Evolutionary conservation across 2,329 filamentous ascomycete species (phyloP), one percentile per base, ranked within the genome.

Genomic region (Cucurbitaria berberidis): DNA sequence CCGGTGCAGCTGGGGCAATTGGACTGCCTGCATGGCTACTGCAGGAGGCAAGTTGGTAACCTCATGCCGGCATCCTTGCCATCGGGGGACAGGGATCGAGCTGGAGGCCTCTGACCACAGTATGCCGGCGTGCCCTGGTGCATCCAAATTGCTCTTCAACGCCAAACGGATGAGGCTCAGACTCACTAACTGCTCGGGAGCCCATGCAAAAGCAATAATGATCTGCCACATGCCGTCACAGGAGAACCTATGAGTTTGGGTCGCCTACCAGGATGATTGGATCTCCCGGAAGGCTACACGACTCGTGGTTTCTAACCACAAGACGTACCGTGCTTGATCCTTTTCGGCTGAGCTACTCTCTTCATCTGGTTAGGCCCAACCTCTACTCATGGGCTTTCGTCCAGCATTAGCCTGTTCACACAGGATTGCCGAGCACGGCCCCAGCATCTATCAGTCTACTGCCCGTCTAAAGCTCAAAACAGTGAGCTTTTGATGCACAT

Each of bases 1-100:
- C 47, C 53, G 59, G 44, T 53, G 62, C 60, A 57, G 55, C 55
- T 54, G 63, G 60, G 55, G 60, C 60, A 54, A 34, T 45, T 29
- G 30, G 19, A 24, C 39, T 51, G 48, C 40, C 39, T 51, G 48
- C 40, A 49, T 24, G 38, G 43, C 49, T 51, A 44, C 54, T 62
- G 58, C 57, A 53, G 44, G 32, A 51, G 16, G 48, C 55, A 49
- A 46, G 56, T 53, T 48, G 57, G 40, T 57, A 46, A 47, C n/a
- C 43, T 53, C 41, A 46, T 44, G 48, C 45, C 45, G 48, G 35
- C 48, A 62, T 53, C 59, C 56, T 51, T 57, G 59, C 51, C 51
- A 19, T 46, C 47, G 46, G 45, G 34, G 16, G 30, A 45, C 47
- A 53, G 43, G 44, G 48, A 47, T 45, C 38, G 41, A 45, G 55